These are phyloP conservation scores for Colletotrichum spaethianum DNA, from an alignment of 2,329 filamentous ascomycete species.

Conservation along the genomic window DNA sequence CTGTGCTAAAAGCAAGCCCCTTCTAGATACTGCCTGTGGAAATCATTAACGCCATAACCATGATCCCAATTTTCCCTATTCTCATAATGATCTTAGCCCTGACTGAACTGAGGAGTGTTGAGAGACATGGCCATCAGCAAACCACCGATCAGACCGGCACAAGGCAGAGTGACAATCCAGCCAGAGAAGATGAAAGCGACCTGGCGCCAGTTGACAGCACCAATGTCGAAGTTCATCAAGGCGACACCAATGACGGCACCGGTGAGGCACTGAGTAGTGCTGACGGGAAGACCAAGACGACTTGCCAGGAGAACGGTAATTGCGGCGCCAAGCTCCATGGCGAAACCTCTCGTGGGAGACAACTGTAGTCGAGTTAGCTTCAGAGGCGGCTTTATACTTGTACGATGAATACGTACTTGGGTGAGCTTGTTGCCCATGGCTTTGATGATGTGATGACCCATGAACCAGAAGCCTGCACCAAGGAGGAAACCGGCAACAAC, in stretches of 20 bases:
- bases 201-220: conserved; percentile 47
- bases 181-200: conserved; percentile 47
- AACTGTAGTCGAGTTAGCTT: background rate
- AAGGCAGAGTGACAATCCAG: conserved; percentile 46
- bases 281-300: conserved; percentile 45
- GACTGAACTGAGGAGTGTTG: conserved; percentile 44
- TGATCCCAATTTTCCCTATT: background rate
- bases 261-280: conserved; percentile 48
- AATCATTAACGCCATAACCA: conserved; percentile 11
- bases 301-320: conserved; percentile 49
- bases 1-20: background rate
- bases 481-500: conserved; percentile 53
- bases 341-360: conserved; percentile 11
- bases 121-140: conserved; percentile 45
- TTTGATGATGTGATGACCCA: conserved; percentile 57
- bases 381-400: background rate
- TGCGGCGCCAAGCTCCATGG: conserved; percentile 57
- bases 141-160: conserved; percentile 46
- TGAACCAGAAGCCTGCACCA: conserved; percentile 57
- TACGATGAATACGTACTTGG: conserved; percentile 51
- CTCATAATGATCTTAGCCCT: conserved; percentile 11
- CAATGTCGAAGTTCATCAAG: conserved; percentile 44
- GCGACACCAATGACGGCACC: conserved; percentile 46
- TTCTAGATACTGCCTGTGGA: background rate
- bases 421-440: conserved; percentile 58